Base-by-base conservation (phyloP, 371 early-diverging fungal genomes). In the Dipsacomyces acuminosporus region DNA sequence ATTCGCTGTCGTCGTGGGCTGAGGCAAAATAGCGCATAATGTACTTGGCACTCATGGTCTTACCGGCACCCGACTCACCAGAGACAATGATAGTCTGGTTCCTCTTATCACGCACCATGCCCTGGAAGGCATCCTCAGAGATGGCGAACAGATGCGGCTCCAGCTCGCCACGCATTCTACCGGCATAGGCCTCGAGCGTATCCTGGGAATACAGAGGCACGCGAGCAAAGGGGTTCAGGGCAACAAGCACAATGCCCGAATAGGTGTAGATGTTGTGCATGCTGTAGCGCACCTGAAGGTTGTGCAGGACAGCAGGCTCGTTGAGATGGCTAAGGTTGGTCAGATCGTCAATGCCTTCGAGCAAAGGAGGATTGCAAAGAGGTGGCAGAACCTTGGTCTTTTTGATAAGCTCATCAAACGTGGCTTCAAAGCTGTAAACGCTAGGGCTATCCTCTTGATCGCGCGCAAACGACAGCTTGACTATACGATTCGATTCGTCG, bases 81-180 rank as follows among this genome's bases (percentile, higher is more conserved):
- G 95, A 94, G 45, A 99, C 96, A 56, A 99, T 90, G 60, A 99
- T 94, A 17, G 97, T 93, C 76, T 99, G 99, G 76, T 98, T 95
- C 62, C 83, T 80, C 54, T 82, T 76, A 48, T 93, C 93, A 41
- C 87, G 80, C 17, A 96, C 80, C 93, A 99, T 91, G 53, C 86
- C 85, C 19, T 90, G 80, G 76, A 95, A 99, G 17, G 98, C 96
- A 76, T 96, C 94, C 75, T 96, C 95, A 17, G 98, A 97, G 59
- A 98, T 91, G 24, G 95, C 95, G 79, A 94, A 99, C 78, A 99
- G 82, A 75, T 99, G 99, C 22, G 99, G 99, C 48, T 94, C 94
- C 23, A 94, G 78, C 65, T 97, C 94, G 33, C 92, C 97, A 36
- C 95, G 84, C 57, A 86, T 82, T 71, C 90, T 90, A 17, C 94